Base-by-base conservation (phyloP, 805 yeast genomes). In the Ogataea polymorpha region DNA sequence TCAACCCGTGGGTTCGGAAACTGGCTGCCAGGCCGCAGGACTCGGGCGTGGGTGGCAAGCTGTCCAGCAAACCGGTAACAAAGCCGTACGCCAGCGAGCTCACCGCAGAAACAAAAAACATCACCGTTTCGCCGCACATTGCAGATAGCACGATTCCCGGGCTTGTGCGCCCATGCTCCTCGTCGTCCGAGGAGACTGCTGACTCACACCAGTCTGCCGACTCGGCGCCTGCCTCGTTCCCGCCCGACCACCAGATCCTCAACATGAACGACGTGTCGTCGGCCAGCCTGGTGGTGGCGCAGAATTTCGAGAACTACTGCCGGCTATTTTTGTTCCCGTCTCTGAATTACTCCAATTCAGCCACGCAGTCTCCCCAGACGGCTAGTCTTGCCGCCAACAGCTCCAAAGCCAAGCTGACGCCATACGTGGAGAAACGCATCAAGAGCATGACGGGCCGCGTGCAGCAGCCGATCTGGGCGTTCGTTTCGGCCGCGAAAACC, bases 381-480 rank as follows among this genome's bases (percentile, higher is more conserved):
- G 15, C 34, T 13, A 10, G 37, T 4, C n/a, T 42, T 2, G 17
- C 37, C 9, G 15, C 39, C 20, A 29, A 37, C 25, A 25, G 44
- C n/a, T 16, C 41, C 16, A 54, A 51, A 24, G 24, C 23, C 21
- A 54, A 52, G 25, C 23, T 46, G 18, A 54, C 44, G 27, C 57
- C 58, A 4, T 49, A 48, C 32, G 16, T 49, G n/a, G 64, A 59
- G 11, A 60, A 51, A 23, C 55, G 52, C 32, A 43, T 52, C 38
- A 58, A 50, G 37, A 41, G 39, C 17, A 29, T 48, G 17, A 44
- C 48, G 18, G 45, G 42, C 23, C 45, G 50, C 25, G 37, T 50
- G 10, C 63, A 62, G 32, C 79, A 79, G 46, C 81, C 81, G 3
- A 43, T 77, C 3, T 77, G 82, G 82, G 62, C 77, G 0, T 66